phyloP scores from a whole-genome alignment of 2,329 filamentous ascomycete species.

The Aspergillus tanneri region DNA sequence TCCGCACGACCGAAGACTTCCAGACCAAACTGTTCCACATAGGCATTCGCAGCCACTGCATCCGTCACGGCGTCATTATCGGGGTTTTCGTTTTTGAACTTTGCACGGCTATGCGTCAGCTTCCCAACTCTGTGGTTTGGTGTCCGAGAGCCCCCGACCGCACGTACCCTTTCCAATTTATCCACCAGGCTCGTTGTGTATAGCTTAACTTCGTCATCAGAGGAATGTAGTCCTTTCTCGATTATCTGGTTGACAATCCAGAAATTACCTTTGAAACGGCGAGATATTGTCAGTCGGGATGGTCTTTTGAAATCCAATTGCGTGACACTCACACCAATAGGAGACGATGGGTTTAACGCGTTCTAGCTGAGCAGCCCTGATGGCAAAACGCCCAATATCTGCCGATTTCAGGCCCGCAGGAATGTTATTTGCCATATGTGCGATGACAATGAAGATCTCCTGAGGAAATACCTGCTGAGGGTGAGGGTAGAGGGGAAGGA shows the following conservation, averaged over 20 bases:
- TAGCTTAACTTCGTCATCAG: constrained; percentile 71
- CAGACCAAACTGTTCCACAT: constrained; percentile 89
- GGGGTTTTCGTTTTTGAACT: constrained; percentile 71
- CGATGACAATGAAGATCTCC: background rate
- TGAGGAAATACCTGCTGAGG: constrained; percentile 4
- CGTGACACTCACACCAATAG: constrained; percentile 78
- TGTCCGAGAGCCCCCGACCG: background rate
- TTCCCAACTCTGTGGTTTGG: background rate
- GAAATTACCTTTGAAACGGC: constrained; percentile 66
- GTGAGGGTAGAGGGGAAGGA: constrained; percentile 4
- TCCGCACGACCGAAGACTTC: constrained; percentile 86
- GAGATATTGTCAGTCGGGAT: constrained; percentile 19
- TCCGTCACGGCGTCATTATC: constrained; percentile 81
- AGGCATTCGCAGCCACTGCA: constrained; percentile 81
- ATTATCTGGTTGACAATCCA: constrained; percentile 93
- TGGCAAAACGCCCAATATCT: constrained; percentile 80
- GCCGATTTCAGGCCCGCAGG: constrained; percentile 73
- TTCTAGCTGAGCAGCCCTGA: constrained; percentile 80
- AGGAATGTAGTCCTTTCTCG: constrained; percentile 71
- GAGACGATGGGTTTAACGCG: constrained; percentile 80
- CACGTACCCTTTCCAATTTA: constrained; percentile 72
- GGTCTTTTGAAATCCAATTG: background rate
- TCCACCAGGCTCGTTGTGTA: constrained; percentile 89
- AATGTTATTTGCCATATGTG: constrained; percentile 67
- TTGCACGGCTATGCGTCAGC: constrained; percentile 16